Percentiles rank a stretch among this genome's conserved stretches.
phyloP scores from a whole-genome alignment of 2,329 filamentous ascomycete genomes.

The Myriosclerotinia scirpicola region DNA sequence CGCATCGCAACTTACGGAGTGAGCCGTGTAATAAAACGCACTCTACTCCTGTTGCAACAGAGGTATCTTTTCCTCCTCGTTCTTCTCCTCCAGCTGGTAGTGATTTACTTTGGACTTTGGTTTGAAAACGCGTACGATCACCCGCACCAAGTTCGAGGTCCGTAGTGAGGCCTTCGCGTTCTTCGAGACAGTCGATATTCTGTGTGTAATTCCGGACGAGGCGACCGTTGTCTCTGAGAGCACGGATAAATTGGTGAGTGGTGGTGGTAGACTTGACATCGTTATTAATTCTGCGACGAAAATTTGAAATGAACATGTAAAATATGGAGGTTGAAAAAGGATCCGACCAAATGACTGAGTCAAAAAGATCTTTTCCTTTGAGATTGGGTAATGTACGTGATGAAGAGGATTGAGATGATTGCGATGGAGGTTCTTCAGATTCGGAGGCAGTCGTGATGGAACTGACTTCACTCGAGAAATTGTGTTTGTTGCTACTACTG shows the following conservation, averaged over 20 bases:
- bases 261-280: conserved; percentile 60
- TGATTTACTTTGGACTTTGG: conserved; percentile 46
- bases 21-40: conserved; percentile 71
- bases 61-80: conserved; percentile 38
- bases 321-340: conserved; percentile 68
- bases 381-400: conserved; percentile 54
- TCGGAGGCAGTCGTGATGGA: conserved; percentile 22
- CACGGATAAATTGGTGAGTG: conserved; percentile 68
- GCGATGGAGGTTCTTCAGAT: conserved; percentile 25
- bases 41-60: conserved; percentile 39
- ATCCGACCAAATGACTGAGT: conserved; percentile 68
- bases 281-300: conserved; percentile 60
- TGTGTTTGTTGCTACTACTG: conserved; percentile 8
- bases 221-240: conserved; percentile 65
- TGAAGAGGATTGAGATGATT: conserved; percentile 32
- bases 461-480: conserved; percentile 17
- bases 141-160: conserved; percentile 62
- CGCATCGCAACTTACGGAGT: conserved; percentile 63
- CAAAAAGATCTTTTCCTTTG: conserved; percentile 71
- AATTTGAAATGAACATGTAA: conserved; percentile 68
- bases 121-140: conserved; percentile 58
- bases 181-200: conserved; percentile 73
- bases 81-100: conserved; percentile 30
- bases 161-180: conserved; percentile 66
- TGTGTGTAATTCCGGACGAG: conserved; percentile 73